A percentile compares a stretch with the other conserved stretches of the same genome.
Conservation (phyloP, 2,329 filamentous ascomycete genomes). For the Trichoderma breve region DNA sequence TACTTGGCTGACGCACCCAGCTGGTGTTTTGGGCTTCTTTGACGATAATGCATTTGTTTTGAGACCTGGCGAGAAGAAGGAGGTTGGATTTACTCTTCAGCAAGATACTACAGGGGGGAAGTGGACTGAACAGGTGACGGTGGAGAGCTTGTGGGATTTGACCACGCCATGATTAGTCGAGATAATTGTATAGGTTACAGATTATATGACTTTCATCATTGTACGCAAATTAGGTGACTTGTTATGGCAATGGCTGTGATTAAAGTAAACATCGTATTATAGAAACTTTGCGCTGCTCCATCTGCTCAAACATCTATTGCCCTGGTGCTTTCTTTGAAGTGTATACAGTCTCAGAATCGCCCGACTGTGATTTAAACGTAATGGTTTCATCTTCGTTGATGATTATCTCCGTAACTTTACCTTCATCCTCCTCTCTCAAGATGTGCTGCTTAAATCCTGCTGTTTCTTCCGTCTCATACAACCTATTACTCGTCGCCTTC, state of each 20-base stretch:
- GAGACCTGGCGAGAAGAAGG: slow-evolving; percentile 20
- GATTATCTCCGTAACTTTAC: neutral
- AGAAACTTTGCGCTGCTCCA: neutral
- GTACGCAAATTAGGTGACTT: neutral
- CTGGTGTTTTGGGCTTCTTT: slow-evolving; percentile 23
- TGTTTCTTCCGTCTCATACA: neutral
- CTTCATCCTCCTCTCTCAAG: neutral
- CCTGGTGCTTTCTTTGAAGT: neutral
- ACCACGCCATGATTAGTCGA: neutral
- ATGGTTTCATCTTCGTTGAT: neutral
- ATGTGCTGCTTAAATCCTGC: neutral
- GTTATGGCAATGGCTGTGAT: neutral
- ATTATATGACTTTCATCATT: neutral
- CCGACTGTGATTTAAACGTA: neutral
- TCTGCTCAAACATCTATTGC: neutral
- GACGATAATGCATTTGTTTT: slow-evolving; percentile 25
- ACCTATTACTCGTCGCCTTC: neutral
- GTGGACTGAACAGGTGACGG: slow-evolving; percentile 22
- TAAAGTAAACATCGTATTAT: neutral
- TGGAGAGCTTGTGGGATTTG: slow-evolving; percentile 24
- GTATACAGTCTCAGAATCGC: neutral
- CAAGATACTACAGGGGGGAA: slow-evolving; percentile 11
- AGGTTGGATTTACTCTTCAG: slow-evolving; percentile 22
- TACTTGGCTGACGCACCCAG: slow-evolving; percentile 23
- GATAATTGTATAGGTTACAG: neutral